These are phyloP conservation scores for Corchorus capsularis DNA, from an alignment of 345 rosid genomes.

Conservation along the genomic window DNA sequence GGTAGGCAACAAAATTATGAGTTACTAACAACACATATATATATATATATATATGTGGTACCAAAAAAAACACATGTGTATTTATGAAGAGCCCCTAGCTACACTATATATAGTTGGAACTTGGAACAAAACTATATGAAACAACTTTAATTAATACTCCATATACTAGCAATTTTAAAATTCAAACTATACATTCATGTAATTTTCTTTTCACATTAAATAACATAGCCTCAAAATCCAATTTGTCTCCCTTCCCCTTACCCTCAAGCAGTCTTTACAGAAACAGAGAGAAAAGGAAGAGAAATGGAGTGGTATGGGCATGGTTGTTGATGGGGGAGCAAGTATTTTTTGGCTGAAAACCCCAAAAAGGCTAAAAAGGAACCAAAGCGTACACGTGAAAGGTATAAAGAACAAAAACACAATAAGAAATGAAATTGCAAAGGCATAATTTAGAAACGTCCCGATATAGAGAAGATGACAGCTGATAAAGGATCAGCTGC, in stretches of 20 bases:
- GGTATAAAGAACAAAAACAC: neutral
- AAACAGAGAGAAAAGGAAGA: neutral
- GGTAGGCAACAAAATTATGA: no score
- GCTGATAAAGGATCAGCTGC: neutral
- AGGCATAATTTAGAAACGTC: neutral
- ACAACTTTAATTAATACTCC: no score
- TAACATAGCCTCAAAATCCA: neutral
- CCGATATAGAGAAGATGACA: slow-evolving; percentile 6
- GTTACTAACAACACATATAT: no score
- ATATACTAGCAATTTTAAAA: no score
- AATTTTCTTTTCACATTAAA: neutral
- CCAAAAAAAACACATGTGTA: no score
- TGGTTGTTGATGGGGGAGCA: no score
- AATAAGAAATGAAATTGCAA: neutral
- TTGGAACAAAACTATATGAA: no score
- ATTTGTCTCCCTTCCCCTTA: neutral
- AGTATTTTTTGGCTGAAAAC: neutral
- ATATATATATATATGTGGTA: no score
- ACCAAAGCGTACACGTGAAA: neutral
- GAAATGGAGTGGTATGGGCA: neutral
- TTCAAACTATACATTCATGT: no score
- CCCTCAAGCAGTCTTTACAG: neutral
- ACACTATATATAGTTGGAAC: no score
- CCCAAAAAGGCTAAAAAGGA: no score
- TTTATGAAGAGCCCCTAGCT: no score